phyloP scores from a whole-genome alignment of 1,139 yeast genomes.

The Geotrichum restrictum region DNA sequence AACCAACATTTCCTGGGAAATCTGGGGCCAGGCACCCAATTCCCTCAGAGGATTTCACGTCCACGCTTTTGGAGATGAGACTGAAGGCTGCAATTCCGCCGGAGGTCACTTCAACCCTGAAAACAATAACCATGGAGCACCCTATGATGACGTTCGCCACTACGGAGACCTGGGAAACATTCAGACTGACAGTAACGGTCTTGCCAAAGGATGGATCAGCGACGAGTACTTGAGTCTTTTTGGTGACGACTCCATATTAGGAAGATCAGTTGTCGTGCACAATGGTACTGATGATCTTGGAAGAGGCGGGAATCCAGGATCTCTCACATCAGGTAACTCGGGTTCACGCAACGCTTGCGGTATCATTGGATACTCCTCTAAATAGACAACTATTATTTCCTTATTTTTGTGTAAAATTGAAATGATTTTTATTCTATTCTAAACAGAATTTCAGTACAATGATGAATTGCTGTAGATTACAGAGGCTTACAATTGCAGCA shows the following conservation, averaged over 20 bases:
- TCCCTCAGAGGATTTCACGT: conserved; percentile 95
- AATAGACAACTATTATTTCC: conserved; percentile 50
- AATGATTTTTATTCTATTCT: no score
- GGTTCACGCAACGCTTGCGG: conserved; percentile 99
- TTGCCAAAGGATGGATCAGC: conserved; percentile 81
- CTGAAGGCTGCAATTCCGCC: conserved; percentile 96
- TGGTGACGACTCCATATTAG: conserved; percentile 81
- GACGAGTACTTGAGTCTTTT: conserved; percentile 72
- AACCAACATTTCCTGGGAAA: conserved; percentile 81
- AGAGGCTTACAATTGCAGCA: no score
- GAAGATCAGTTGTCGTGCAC: conserved; percentile 95
- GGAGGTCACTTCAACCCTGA: conserved; percentile 98
- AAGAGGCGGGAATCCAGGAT: conserved; percentile 89
- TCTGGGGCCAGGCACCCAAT: conserved; percentile 78
- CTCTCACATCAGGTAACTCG: conserved; percentile 95
- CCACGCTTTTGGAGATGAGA: conserved; percentile 96
- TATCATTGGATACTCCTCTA: conserved; percentile 78
- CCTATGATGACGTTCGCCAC: conserved; percentile 83
- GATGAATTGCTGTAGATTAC: no score
- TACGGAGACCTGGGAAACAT: conserved; percentile 97
- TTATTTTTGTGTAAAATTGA: no score
- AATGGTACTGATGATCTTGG: conserved; percentile 95
- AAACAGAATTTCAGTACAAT: no score
- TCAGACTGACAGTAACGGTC: conserved; percentile 76
- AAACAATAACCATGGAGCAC: conserved; percentile 87